Base-by-base conservation (phyloP, 768 basidiomycete genomes). In the Tephrocybe sp. region DNA sequence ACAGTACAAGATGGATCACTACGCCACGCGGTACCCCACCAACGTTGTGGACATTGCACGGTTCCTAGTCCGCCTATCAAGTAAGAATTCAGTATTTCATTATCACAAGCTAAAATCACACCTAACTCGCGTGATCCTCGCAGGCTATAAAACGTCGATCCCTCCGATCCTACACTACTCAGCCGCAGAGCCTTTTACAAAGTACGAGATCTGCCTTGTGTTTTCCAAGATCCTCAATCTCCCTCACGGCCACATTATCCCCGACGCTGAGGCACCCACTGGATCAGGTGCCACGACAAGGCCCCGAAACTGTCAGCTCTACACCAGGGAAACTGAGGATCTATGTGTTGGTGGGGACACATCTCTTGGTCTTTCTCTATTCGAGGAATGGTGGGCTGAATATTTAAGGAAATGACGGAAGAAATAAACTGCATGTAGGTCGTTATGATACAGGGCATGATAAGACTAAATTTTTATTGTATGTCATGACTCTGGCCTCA, bases 1-100 rank as follows among this genome's bases (percentile, higher is more conserved):
- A 69, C 72, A 70, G 29, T 94, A 94, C 73, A 91, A 84, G 65
- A 97, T 97, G 95, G 95, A 99, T 63, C 86, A 95, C 64, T 95
- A 84, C 63, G 93, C 91, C 21, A 90, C 86, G 15, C 79, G 95
- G 23, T 95, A 88, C 69, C 95, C 95, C 0, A 98, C 95, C 21
- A 93, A 93, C 59, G 84, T 91, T 10, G 60, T 84, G 25, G 94
- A 97, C 61, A 86, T 97, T 46, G 93, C 88, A 2, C 73, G 80
- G 18, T 94, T 95, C 60, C 75, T 97, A 25, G 83, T 85, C 36
- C 83, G 88, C 31, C 73, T 95, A 3, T 73, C 81, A 19, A 75
- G 91, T 92, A n/a, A n/a, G n/a, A n/a, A n/a, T n/a, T n/a, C n/a
- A n/a, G 43, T 30, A 50, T 43, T 36, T 41, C 8, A 1, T 6